Percentiles rank a stretch among this genome's conserved stretches.
Evolutionary conservation across 768 basidiomycete species (phyloP).

Genomic region (Tricholomella constricta): DNA sequence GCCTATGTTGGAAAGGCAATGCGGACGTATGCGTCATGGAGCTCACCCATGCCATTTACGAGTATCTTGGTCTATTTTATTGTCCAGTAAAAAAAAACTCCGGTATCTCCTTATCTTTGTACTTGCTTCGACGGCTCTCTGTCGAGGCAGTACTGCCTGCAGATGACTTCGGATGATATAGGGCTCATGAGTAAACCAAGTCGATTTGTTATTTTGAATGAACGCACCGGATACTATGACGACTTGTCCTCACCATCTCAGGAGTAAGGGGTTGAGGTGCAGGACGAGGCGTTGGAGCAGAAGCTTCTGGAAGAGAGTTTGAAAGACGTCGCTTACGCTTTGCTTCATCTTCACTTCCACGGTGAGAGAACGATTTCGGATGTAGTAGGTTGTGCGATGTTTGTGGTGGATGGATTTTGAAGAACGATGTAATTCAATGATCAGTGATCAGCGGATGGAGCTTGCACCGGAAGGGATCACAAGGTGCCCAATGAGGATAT

Average conservation of each 20-base stretch:
- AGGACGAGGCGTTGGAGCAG: constrained; percentile 8
- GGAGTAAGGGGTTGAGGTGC: constrained; percentile 4
- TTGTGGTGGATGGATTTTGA: background rate
- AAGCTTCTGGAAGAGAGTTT: background rate
- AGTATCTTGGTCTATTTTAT: constrained; percentile 31
- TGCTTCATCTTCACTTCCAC: constrained; percentile 1
- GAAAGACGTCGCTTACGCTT: constrained; percentile 1
- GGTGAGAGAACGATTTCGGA: background rate
- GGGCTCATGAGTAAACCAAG: background rate
- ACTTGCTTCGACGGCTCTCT: constrained; percentile 19
- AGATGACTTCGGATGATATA: constrained; percentile 19
- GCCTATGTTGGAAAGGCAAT: background rate
- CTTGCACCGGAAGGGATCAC: background rate
- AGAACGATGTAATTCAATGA: background rate
- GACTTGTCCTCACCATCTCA: constrained; percentile 6
- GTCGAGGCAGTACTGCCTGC: constrained; percentile 14
- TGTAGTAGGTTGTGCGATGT: background rate
- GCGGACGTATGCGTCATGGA: background rate
- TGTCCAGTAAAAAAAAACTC: constrained; percentile 43
- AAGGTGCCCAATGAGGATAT: constrained; percentile 13
- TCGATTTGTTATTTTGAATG: background rate
- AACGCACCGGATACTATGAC: constrained; percentile 12
- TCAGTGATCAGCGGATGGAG: background rate
- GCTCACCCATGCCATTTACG: constrained; percentile 48
- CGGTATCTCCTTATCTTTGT: constrained; percentile 17